These are phyloP conservation scores for Lycium barbarum DNA, from an alignment of 257 asterid species.

Conservation along the genomic window DNA sequence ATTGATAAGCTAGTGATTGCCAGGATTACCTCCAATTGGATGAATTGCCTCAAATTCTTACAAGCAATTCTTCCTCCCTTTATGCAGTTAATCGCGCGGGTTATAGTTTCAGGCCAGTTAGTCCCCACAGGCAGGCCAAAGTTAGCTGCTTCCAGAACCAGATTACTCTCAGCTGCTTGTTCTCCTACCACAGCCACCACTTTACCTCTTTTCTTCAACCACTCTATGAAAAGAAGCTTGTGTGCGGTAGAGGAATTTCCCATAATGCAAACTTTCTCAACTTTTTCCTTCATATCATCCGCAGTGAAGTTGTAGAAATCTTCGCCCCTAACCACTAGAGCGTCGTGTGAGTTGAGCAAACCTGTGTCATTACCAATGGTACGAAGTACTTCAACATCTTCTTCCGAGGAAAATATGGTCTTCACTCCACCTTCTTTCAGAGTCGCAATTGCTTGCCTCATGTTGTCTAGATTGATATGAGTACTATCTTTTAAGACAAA, in stretches of 20 bases:
- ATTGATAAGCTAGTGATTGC: constrained; percentile 34
- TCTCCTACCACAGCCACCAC: constrained; percentile 48
- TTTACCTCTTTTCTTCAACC: constrained; percentile 35
- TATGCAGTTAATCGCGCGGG: constrained; percentile 23
- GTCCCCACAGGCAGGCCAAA: constrained; percentile 42
- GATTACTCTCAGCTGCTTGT: constrained; percentile 36
- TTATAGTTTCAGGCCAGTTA: constrained; percentile 41
- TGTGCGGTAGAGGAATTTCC: constrained; percentile 39
- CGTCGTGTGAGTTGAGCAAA: constrained; percentile 25
- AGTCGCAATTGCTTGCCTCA: constrained; percentile 11
- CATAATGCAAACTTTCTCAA: constrained; percentile 34
- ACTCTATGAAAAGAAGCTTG: constrained; percentile 37
- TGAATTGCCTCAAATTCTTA: constrained; percentile 37
- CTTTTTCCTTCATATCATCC: constrained; percentile 14
- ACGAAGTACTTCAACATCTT: constrained; percentile 32
- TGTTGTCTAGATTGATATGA: neutral
- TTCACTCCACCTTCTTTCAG: constrained; percentile 35
- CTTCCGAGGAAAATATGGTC: constrained; percentile 40
- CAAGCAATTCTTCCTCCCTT: constrained; percentile 39
- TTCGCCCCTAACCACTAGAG: constrained; percentile 33
- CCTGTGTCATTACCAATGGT: constrained; percentile 33
- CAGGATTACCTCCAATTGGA: constrained; percentile 40
- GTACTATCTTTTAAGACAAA: constrained; percentile 17
- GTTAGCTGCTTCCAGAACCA: constrained; percentile 46
- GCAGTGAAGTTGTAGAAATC: constrained; percentile 30